A percentile compares a stretch with the other conserved stretches of the same genome.
Evolutionary conservation across 805 yeast genomes (phyloP).

Genomic region (Nakazawaea wyomingensis): DNA sequence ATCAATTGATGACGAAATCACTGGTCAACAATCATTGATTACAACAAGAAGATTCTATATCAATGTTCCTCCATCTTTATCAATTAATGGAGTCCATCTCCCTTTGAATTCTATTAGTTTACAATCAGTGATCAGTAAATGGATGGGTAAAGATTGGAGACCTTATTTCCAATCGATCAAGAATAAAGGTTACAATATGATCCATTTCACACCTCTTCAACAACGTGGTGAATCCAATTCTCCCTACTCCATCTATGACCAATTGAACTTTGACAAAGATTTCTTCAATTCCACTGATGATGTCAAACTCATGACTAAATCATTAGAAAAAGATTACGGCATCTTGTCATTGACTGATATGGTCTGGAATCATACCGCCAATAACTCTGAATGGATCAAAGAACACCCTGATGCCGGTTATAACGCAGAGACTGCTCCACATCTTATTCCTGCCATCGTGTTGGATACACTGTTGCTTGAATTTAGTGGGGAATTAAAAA

Average conservation of each 20-base stretch:
- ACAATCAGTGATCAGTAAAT: slow-evolving; percentile 84
- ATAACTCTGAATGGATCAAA: slow-evolving; percentile 79
- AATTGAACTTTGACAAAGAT: slow-evolving; percentile 65
- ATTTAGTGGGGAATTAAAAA: slow-evolving; percentile 54
- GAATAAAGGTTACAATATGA: slow-evolving; percentile 85
- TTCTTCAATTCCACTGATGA: slow-evolving; percentile 53
- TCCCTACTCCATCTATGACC: slow-evolving; percentile 90
- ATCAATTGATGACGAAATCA: slow-evolving; percentile 22
- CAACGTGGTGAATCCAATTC: slow-evolving; percentile 85
- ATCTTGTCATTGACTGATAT: slow-evolving; percentile 84
- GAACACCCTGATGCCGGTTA: slow-evolving; percentile 92
- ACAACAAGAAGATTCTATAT: slow-evolving; percentile 64
- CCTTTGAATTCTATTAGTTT: slow-evolving; percentile 76
- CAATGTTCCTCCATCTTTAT: slow-evolving; percentile 73
- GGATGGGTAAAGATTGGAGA: slow-evolving; percentile 83
- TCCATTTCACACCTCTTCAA: slow-evolving; percentile 94
- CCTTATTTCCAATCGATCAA: slow-evolving; percentile 54
- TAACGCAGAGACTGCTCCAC: slow-evolving; percentile 83
- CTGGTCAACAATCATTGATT: slow-evolving; percentile 25
- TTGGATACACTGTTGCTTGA: slow-evolving; percentile 65
- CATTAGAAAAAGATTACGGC: slow-evolving; percentile 48
- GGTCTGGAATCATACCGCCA: slow-evolving; percentile 92
- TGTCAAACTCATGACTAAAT: slow-evolving; percentile 44
- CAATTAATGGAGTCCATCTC: slow-evolving; percentile 47
- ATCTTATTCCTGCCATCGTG: slow-evolving; percentile 77